phyloP scores from a whole-genome alignment of 2,329 filamentous ascomycete species.

The Penicillium capsulatum region DNA sequence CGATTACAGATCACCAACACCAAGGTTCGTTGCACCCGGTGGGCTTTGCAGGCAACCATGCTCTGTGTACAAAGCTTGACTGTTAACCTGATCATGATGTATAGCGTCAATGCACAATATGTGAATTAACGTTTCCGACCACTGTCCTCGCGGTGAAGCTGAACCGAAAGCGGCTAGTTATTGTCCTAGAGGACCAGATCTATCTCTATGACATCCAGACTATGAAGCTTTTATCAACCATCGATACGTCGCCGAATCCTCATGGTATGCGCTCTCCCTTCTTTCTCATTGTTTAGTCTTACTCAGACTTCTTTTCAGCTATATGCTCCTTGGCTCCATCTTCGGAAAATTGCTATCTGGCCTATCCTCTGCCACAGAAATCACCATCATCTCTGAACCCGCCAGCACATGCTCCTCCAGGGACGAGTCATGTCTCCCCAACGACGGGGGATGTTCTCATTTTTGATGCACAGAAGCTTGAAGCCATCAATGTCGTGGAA shows the following conservation, averaged over 20 bases:
- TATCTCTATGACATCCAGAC: constrained; percentile 99
- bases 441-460: constrained; percentile 90
- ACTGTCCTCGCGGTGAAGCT: constrained; percentile 88
- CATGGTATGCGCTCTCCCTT: constrained; percentile 50
- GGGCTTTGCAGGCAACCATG: constrained; percentile 4
- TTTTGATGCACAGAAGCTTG: constrained; percentile 82
- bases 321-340: constrained; percentile 92
- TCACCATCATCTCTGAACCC: constrained; percentile 51
- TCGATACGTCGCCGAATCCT: constrained; percentile 90
- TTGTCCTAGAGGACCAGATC: constrained; percentile 91
- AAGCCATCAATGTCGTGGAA: constrained; percentile 92
- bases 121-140: constrained; percentile 97
- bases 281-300: neutral
- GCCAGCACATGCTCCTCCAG: constrained; percentile 79
- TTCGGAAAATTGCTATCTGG: constrained; percentile 92
- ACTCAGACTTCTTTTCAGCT: constrained; percentile 46
- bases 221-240: constrained; percentile 90
- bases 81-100: constrained; percentile 6
- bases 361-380: constrained; percentile 78
- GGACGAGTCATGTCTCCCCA: constrained; percentile 67
- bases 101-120: constrained; percentile 77
- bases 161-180: constrained; percentile 88
- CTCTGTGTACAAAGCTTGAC: constrained; percentile 2
- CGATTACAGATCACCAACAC: constrained; percentile 96
- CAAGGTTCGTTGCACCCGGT: constrained; percentile 58